Base-by-base conservation (phyloP, 306 rosid species). In the Myrica gale region DNA sequence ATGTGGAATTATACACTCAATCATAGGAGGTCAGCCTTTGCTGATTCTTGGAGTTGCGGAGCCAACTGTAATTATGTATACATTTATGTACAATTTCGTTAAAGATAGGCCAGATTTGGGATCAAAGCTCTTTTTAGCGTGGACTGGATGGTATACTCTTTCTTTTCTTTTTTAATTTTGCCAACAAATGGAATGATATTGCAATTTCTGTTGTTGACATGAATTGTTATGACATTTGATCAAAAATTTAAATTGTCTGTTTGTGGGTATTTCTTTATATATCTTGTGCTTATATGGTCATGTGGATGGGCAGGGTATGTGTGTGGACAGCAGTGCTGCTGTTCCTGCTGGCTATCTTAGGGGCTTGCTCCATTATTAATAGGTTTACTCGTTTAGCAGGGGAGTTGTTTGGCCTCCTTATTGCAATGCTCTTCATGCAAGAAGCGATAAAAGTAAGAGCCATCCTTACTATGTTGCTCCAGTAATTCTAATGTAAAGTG, bases 31-130 rank as follows among this genome's bases (percentile, higher is more conserved):
- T 66, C 97, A 91, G 78, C 92, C 97, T 72, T 71, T 91, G 86
- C 58, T 91, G 81, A 91, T 91, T 80, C 95, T 91, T 26, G 97
- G 95, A 44, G 97, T 89, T 52, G 97, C 95, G 41, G 97, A 91
- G 80, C 97, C 95, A 58, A 91, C 97, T 39, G 94, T 91, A 23
- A 88, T 91, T 58, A 91, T 91, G 97, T 91, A 91, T 78, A 91
- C 85, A 3, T 88, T 91, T 82, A 86, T 91, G 97, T 91, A 86
- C 88, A 89, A 89, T 42, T 91, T 91, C 6, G 97, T 95, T 6
- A 89, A 88, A 85, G 83, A 74, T 74, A 80, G 92, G 76, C 86
- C 90, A 5, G 95, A 91, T 5, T 85, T 91, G 91, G 97, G 97
- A 78, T 77, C 97, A 5, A 74, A 88, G 81, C 95, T 91, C 72